A percentile compares a stretch with the other conserved stretches of the same genome.
phyloP scores from a whole-genome alignment of 78 protist genomes.

The Tieghemostelium lacteum region DNA sequence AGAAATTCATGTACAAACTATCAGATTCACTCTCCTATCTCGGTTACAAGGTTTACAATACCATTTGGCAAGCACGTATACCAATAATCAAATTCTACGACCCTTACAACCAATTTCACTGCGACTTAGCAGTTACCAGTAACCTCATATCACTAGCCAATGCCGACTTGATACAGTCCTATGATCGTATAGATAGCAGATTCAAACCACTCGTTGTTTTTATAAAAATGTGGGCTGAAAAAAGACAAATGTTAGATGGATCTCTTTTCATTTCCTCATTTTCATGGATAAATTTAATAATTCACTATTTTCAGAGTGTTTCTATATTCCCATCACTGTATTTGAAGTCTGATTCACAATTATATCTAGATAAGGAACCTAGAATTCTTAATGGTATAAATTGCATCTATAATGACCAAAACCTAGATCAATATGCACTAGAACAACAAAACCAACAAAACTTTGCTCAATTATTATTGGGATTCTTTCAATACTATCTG shows the following conservation, averaged over 20 bases:
- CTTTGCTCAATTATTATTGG: not conserved
- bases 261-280: not conserved
- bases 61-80: not conserved
- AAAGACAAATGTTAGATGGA: not conserved
- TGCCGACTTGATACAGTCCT: not conserved
- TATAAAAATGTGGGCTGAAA: constrained; percentile 9
- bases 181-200: constrained; percentile 20
- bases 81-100: constrained; percentile 38
- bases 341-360: not conserved
- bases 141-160: constrained; percentile 36
- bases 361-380: not conserved
- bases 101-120: not conserved
- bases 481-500: not conserved
- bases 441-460: not conserved
- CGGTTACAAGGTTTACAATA: not conserved
- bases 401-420: not conserved
- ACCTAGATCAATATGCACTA: not conserved
- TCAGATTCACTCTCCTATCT: not conserved
- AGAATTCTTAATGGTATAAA: not conserved
- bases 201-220: constrained; percentile 13
- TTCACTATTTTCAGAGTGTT: constrained; percentile 7
- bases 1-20: not conserved
- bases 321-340: constrained; percentile 24
- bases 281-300: constrained; percentile 7
- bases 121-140: constrained; percentile 7